A percentile compares a stretch with the other conserved stretches of the same genome.
phyloP scores from a whole-genome alignment of 2,329 filamentous ascomycete genomes.

The Stagonosporopsis chrysanthemi region DNA sequence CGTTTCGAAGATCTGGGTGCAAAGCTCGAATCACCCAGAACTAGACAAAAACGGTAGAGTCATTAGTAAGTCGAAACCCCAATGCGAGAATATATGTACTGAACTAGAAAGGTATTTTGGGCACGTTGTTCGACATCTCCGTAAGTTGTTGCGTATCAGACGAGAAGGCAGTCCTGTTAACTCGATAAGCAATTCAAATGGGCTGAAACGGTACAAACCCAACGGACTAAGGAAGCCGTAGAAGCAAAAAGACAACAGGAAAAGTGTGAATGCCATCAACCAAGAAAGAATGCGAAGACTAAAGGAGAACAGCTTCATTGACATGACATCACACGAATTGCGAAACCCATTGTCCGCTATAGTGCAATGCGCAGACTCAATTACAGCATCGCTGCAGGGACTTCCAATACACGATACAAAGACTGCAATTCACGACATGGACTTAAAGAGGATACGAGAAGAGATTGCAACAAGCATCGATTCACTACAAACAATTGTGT shows the following conservation, averaged over 20 bases:
- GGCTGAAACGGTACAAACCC: constrained; percentile 46
- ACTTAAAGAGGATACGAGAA: constrained; percentile 20
- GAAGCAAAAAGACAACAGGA: constrained; percentile 50
- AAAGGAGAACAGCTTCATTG: constrained; percentile 34
- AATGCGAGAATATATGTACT: not conserved
- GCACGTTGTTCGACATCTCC: constrained; percentile 48
- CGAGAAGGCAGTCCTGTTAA: not conserved
- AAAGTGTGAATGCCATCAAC: constrained; percentile 25
- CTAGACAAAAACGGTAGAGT: constrained; percentile 34
- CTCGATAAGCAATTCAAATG: constrained; percentile 42
- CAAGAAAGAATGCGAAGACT: not conserved
- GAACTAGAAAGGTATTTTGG: constrained; percentile 41
- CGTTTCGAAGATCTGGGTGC: constrained; percentile 35
- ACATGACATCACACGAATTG: constrained; percentile 50
- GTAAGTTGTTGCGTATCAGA: not conserved
- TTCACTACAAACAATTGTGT: constrained; percentile 41
- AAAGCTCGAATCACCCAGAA: constrained; percentile 36
- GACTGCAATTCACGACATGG: constrained; percentile 12
- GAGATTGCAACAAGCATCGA: constrained; percentile 40
- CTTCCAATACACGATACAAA: constrained; percentile 3
- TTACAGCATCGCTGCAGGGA: constrained; percentile 32
- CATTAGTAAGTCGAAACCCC: constrained; percentile 20
- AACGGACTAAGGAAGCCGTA: constrained; percentile 45
- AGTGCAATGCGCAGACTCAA: constrained; percentile 53
- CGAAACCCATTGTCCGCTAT: constrained; percentile 48